These are phyloP conservation scores for Primulina eburnea DNA, from an alignment of 257 asterid genomes.

Conservation along the genomic window DNA sequence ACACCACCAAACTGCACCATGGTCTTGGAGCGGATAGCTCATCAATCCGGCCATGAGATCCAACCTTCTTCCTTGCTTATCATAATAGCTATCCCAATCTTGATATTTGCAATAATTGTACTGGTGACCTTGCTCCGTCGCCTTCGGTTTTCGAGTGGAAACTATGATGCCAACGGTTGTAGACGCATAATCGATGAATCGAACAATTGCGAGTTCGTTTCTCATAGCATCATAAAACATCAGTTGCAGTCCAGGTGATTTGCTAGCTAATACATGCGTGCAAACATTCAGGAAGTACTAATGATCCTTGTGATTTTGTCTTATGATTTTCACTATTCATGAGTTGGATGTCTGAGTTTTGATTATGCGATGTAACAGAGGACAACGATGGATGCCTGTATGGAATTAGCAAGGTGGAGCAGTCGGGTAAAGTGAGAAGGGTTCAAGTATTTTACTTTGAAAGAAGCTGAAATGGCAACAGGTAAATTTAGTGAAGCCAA, in stretches of 20 bases:
- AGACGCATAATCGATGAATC: slow-evolving; percentile 23
- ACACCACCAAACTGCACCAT: not conserved
- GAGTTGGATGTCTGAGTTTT: not conserved
- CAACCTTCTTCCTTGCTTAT: slow-evolving; percentile 55
- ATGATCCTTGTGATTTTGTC: not conserved
- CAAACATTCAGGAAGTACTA: not conserved
- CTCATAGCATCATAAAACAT: slow-evolving; percentile 52
- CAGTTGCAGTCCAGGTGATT: slow-evolving; percentile 51
- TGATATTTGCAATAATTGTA: slow-evolving; percentile 51
- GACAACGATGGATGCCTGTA: slow-evolving; percentile 48
- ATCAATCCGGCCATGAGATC: slow-evolving; percentile 29
- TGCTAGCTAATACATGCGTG: not conserved
- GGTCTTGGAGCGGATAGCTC: slow-evolving; percentile 25
- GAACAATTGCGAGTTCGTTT: slow-evolving; percentile 48
- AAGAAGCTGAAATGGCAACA: slow-evolving; percentile 62
- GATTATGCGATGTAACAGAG: slow-evolving; percentile 22
- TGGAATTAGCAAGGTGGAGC: slow-evolving; percentile 34
- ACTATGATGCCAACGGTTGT: no score
- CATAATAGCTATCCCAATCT: slow-evolving; percentile 42
- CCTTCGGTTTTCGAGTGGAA: slow-evolving; percentile 32
- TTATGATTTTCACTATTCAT: not conserved
- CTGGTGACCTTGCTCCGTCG: slow-evolving; percentile 58
- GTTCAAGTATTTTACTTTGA: slow-evolving; percentile 66
- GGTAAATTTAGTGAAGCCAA: slow-evolving; percentile 47
- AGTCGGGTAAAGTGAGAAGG: slow-evolving; percentile 37